Conservation (phyloP, 768 basidiomycete genomes). For the Leccinum boreale region DNA sequence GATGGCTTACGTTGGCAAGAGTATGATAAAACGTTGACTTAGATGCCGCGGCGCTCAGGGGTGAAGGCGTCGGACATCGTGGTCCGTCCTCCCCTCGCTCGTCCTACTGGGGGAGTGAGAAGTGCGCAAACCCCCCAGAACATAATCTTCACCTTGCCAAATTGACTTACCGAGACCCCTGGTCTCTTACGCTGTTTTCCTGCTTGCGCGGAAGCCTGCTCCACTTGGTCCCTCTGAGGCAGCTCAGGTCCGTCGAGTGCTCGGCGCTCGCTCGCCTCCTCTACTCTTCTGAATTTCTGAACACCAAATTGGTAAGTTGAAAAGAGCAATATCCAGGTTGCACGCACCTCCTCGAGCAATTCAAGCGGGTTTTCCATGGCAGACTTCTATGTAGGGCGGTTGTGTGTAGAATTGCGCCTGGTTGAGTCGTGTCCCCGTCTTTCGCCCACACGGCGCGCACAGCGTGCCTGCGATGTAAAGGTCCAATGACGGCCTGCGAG, state of each 20-base stretch:
- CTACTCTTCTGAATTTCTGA: constrained; percentile 58
- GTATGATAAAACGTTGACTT: constrained; percentile 47
- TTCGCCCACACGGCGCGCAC: not conserved
- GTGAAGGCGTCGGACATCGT: constrained; percentile 26
- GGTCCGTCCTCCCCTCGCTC: constrained; percentile 23
- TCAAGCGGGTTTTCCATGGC: constrained; percentile 25
- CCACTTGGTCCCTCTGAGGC: constrained; percentile 10
- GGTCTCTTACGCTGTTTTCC: constrained; percentile 41
- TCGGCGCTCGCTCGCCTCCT: constrained; percentile 52
- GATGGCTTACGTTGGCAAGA: constrained; percentile 38
- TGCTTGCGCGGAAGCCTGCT: constrained; percentile 14
- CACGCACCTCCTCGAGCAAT: constrained; percentile 29
- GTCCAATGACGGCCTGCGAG: constrained; percentile 1
- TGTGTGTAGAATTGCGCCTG: not conserved
- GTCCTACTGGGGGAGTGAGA: constrained; percentile 15
- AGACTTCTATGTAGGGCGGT: not conserved
- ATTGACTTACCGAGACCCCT: constrained; percentile 57
- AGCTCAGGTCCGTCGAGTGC: constrained; percentile 36
- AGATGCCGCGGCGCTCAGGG: constrained; percentile 39
- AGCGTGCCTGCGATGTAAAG: constrained; percentile 9
- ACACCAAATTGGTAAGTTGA: not conserved
- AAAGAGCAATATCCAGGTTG: not conserved
- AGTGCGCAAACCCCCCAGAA: not conserved
- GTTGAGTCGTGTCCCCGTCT: not conserved
- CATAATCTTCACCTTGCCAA: constrained; percentile 49